Evolutionary conservation across 345 rosid genomes (phyloP), one percentile per base, ranked within the genome.

Genomic region (Noccaea caerulescens): DNA sequence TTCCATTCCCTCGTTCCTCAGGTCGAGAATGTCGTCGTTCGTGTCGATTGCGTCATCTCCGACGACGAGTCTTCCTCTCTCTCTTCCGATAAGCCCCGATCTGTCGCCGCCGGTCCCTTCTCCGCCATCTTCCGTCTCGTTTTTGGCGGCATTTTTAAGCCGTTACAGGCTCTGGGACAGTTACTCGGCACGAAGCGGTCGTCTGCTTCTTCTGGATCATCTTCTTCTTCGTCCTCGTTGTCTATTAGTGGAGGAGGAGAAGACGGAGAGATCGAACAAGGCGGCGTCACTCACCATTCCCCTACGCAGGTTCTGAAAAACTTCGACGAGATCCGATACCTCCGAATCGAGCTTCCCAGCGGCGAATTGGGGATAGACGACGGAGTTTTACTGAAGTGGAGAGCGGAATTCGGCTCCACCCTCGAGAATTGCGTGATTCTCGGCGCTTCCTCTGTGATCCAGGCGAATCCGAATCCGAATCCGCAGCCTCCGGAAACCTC

Each of bases 241-340:
- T 65, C 42, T 11, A 80, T 84, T 5, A 85, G 83, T 8, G 89
- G 83, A 6, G 78, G 46, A 58, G 81, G 70, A 8, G 89, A 82
- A 1, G 89, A 77, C 5, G 85, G 84, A 4, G 98, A 90, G 54
- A 79, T 71, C 61, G 96, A 88, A 58, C 92, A 82, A 61, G 89
- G 81, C 4, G 94, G 90, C 12, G 97, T 94, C n/a, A 92, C 99
- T 34, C 99, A 94, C 75, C 99, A 89, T 70, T 94, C 99, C 0
- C 99, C 99, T 0, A 88, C 93, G 2, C 99, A 94, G 73, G 98
- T 95, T 4, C 76, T 95, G 39, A 85, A 81, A 73, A 95, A 92
- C 77, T 95, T 95, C 80, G 78, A 83, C 8, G 99, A 95, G 87
- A 84, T 95, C 81, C 89, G 92, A 4, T 80, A 81, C 71, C 82